Conservation (phyloP, 179 eudicot species). For the Silene noctiflora region DNA sequence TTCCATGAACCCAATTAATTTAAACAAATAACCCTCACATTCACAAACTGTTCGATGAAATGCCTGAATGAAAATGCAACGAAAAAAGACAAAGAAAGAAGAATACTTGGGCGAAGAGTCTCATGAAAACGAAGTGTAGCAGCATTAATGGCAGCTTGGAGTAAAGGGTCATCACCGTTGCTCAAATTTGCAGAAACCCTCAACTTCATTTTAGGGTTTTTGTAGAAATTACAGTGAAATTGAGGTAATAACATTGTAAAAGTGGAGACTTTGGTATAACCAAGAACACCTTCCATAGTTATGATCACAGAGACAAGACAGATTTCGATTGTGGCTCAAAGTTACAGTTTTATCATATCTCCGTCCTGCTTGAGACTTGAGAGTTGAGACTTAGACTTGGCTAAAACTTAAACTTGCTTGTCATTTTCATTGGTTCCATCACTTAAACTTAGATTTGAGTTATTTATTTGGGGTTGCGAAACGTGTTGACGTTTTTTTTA, state of each 20-base stretch:
- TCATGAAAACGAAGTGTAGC: constrained; percentile 72
- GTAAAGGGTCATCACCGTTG: constrained; percentile 37
- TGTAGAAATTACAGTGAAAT: constrained; percentile 6
- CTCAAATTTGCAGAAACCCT: constrained; percentile 27
- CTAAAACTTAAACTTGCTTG: too few relatives aligned
- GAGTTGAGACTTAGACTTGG: too few relatives aligned
- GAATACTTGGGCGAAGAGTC: constrained; percentile 56
- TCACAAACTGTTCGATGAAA: constrained; percentile 41
- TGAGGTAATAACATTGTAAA: not conserved
- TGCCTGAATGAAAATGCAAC: constrained; percentile 31
- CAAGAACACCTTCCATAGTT: not conserved
- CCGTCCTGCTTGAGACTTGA: too few relatives aligned
- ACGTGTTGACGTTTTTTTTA: too few relatives aligned
- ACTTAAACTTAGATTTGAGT: too few relatives aligned
- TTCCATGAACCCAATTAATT: not conserved
- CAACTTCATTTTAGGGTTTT: not conserved
- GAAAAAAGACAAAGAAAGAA: not conserved
- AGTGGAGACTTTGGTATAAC: not conserved
- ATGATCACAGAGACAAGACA: not conserved
- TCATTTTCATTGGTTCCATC: too few relatives aligned
- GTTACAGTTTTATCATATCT: too few relatives aligned
- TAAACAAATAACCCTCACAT: not conserved
- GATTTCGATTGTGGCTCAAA: too few relatives aligned
- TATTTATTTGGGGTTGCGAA: too few relatives aligned
- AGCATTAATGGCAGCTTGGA: constrained; percentile 42